Evolutionary conservation across 345 rosid genomes (phyloP).

Genomic region (Citrus medica): DNA sequence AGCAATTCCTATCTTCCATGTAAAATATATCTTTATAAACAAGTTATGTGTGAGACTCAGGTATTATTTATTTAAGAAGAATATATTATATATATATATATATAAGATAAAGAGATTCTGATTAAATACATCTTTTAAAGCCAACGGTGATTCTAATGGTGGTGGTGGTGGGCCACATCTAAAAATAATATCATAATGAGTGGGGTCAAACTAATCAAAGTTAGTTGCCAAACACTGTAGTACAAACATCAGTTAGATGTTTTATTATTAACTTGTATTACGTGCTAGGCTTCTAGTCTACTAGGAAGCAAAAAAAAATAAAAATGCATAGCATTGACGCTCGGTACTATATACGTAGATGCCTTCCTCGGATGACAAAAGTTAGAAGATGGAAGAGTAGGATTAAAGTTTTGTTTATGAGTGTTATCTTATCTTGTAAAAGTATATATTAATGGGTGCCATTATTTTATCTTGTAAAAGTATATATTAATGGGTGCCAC

Average conservation of each 20-base stretch:
- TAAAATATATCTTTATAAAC: no score
- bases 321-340: not conserved
- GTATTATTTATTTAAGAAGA: no score
- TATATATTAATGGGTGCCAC: no score
- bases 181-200: not conserved
- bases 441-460: no score
- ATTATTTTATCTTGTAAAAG: no score
- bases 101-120: no score
- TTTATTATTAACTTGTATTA: not conserved
- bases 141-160: not conserved
- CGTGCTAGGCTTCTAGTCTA: not conserved
- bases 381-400: not conserved
- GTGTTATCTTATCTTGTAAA: no score
- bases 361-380: not conserved
- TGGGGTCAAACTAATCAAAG: constrained; percentile 17
- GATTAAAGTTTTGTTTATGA: not conserved
- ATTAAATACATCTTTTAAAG: constrained; percentile 1
- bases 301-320: no score
- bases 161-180: constrained; percentile 6
- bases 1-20: no score
- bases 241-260: constrained; percentile 8
- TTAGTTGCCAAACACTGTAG: constrained; percentile 16
- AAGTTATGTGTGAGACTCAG: no score
- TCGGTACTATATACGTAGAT: not conserved
- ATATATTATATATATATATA: no score